phyloP scores from a whole-genome alignment of 2,329 filamentous ascomycete genomes.

The Fusarium liriodendri region DNA sequence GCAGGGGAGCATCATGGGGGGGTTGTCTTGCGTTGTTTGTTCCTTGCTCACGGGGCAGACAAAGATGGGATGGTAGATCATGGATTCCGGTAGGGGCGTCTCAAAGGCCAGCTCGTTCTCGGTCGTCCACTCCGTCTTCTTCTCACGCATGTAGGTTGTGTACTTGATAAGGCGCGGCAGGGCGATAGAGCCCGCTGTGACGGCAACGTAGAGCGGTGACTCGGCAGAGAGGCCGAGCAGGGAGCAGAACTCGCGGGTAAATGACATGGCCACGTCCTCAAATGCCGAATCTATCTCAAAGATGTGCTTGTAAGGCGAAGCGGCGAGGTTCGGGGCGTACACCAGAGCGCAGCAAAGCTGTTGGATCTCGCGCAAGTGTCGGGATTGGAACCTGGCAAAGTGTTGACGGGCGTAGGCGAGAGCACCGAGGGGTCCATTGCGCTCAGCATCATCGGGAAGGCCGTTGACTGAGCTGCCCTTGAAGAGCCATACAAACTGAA shows the following conservation, averaged over 20 bases:
- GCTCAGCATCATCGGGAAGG: slow-evolving; percentile 60
- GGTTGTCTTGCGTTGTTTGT: slow-evolving; percentile 91
- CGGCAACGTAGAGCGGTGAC: slow-evolving; percentile 91
- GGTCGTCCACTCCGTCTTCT: slow-evolving; percentile 95
- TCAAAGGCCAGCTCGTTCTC: slow-evolving; percentile 89
- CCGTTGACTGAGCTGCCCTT: slow-evolving; percentile 68
- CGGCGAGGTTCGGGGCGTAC: slow-evolving; percentile 77
- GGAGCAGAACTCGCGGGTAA: slow-evolving; percentile 94
- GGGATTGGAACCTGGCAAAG: slow-evolving; percentile 78
- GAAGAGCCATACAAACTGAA: slow-evolving; percentile 93
- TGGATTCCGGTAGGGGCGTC: slow-evolving; percentile 67
- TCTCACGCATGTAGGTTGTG: slow-evolving; percentile 86
- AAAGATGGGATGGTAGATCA: slow-evolving; percentile 94
- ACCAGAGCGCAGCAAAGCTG: slow-evolving; percentile 85
- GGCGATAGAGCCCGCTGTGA: slow-evolving; percentile 91
- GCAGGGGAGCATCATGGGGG: slow-evolving; percentile 96
- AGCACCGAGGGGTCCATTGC: slow-evolving; percentile 71
- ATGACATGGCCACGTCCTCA: slow-evolving; percentile 85
- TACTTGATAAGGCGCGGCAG: slow-evolving; percentile 90
- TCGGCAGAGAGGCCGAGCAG: slow-evolving; percentile 89
- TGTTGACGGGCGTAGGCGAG: slow-evolving; percentile 80
- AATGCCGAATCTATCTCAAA: slow-evolving; percentile 84
- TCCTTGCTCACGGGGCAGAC: slow-evolving; percentile 98
- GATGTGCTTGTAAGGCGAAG: slow-evolving; percentile 82
- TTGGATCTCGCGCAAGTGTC: slow-evolving; percentile 83